Evolutionary conservation across 148 eudicot species (phyloP).

Genomic region (Salicornia ramosissima): DNA sequence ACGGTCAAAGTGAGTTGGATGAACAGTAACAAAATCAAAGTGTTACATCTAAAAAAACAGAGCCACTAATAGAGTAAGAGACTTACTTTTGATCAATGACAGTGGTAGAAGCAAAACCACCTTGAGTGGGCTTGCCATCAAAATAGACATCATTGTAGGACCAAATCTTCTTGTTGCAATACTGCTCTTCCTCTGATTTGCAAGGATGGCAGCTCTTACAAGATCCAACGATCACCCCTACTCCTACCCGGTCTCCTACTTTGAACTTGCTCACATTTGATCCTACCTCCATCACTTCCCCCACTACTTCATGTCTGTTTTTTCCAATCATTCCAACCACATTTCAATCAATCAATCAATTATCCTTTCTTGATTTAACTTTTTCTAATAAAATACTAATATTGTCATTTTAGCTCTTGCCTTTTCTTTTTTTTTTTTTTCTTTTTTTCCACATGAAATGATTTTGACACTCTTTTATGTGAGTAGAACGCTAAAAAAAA

Average conservation of each 20-base stretch:
- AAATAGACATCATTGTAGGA: slow-evolving; percentile 83
- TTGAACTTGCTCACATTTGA: slow-evolving; percentile 56
- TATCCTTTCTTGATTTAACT: too few species aligned
- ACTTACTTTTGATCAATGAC: slow-evolving; percentile 77
- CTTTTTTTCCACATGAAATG: too few species aligned
- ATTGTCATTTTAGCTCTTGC: too few species aligned
- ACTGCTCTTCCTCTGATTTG: slow-evolving; percentile 65
- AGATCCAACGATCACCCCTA: slow-evolving; percentile 67
- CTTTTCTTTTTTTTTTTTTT: too few species aligned
- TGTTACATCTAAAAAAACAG: too few species aligned
- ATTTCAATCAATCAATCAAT: too few species aligned
- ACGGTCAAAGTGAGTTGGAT: too few species aligned
- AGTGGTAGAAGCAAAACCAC: slow-evolving; percentile 73
- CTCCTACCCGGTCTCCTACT: slow-evolving; percentile 66
- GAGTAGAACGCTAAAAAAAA: too few species aligned
- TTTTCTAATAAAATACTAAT: too few species aligned
- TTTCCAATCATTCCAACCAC: not conserved
- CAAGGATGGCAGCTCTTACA: slow-evolving; percentile 69
- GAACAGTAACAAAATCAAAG: too few species aligned
- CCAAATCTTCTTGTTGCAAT: slow-evolving; percentile 92
- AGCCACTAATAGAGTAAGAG: too few species aligned
- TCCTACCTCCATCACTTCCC: slow-evolving; percentile 80
- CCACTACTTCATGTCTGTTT: slow-evolving; percentile 84
- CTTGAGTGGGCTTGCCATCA: slow-evolving; percentile 90
- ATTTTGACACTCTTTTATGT: too few species aligned